phyloP scores from a whole-genome alignment of 805 yeast species.

The Barnettozyma populi region DNA sequence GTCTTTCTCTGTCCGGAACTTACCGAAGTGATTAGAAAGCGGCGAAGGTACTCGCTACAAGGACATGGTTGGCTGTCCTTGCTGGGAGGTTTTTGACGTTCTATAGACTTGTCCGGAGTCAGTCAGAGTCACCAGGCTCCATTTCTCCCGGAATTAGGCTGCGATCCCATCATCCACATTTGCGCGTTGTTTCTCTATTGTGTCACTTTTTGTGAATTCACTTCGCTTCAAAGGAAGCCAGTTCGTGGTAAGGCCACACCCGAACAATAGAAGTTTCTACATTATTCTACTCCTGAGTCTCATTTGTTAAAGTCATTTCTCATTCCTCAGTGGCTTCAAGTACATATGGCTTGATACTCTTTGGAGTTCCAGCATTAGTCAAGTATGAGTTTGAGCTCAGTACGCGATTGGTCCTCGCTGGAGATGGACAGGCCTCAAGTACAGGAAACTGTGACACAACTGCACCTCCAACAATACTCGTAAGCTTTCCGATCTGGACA shows the following conservation, averaged over 20 bases:
- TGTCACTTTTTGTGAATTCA: not conserved
- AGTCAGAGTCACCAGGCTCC: not conserved
- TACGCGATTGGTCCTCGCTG: constrained; percentile 14
- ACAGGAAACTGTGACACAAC: constrained; percentile 11
- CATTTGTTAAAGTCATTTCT: not conserved
- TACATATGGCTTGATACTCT: constrained; percentile 9
- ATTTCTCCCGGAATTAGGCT: not conserved
- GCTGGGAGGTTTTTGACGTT: no score
- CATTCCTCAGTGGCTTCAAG: constrained; percentile 3
- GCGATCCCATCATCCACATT: not conserved
- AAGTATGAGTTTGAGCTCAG: constrained; percentile 26
- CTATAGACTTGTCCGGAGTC: not conserved
- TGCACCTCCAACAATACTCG: constrained; percentile 21
- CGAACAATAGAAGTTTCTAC: not conserved
- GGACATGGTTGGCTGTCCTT: not conserved
- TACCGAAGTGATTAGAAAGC: not conserved
- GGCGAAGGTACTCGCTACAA: not conserved
- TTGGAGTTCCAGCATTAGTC: constrained; percentile 10
- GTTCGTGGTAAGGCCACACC: not conserved
- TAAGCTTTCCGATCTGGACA: constrained; percentile 26
- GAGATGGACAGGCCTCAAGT: constrained; percentile 1
- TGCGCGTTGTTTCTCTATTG: not conserved
- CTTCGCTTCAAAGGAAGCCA: not conserved
- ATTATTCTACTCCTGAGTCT: not conserved
- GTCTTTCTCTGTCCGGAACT: not conserved